These are phyloP conservation scores for Paramecium bursaria DNA, from an alignment of 73 alveolate species.

Conservation along the genomic window DNA sequence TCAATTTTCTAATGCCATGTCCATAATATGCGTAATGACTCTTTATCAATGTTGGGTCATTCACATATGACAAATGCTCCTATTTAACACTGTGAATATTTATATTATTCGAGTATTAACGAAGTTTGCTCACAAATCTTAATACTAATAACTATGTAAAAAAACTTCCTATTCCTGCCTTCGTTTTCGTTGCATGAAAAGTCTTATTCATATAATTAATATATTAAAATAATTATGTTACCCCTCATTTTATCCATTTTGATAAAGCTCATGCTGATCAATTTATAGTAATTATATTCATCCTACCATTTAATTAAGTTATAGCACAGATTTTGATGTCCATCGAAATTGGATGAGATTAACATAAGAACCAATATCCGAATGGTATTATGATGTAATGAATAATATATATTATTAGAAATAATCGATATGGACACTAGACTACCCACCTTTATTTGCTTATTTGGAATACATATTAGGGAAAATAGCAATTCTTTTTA, in stretches of 20 bases:
- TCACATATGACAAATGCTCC: too few species aligned
- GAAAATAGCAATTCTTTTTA: conserved; percentile 77
- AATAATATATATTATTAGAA: conserved; percentile 8
- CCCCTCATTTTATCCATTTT: neutral
- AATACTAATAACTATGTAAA: too few species aligned
- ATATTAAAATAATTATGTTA: too few species aligned
- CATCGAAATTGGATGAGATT: conserved; percentile 95
- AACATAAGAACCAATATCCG: conserved; percentile 84
- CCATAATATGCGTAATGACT: too few species aligned
- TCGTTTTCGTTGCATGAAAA: too few species aligned
- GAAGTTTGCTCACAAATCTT: neutral
- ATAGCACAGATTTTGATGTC: conserved; percentile 95
- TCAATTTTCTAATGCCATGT: too few species aligned
- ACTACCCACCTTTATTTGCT: conserved; percentile 95
- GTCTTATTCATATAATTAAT: too few species aligned
- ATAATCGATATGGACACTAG: conserved; percentile 88
- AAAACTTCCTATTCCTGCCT: too few species aligned
- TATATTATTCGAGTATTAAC: neutral
- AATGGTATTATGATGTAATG: conserved; percentile 92
- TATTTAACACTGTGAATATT: neutral
- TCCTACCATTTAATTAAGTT: conserved; percentile 28
- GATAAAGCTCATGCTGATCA: conserved; percentile 24
- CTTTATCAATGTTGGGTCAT: too few species aligned
- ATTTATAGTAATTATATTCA: neutral
- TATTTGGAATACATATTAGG: conserved; percentile 87